Base-by-base conservation (phyloP, 441 rosid genomes). In the Biscutella auriculata region DNA sequence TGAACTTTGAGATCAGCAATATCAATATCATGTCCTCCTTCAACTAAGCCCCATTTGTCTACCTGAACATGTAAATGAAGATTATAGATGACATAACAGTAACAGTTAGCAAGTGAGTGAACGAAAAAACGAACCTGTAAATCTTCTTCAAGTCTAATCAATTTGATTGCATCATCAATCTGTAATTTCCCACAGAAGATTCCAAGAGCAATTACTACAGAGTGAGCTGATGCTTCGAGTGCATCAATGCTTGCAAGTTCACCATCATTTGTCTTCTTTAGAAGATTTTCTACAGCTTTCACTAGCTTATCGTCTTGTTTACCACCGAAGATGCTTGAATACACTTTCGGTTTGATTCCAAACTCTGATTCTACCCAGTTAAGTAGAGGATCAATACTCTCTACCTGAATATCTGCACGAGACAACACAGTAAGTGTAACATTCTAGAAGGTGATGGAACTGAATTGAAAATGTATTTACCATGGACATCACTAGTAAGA, bases 11-110 rank as follows among this genome's bases (percentile, higher is more conserved):
- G 85, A 82, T 90, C 99, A 28, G 99, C 96, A 42, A 94, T 74
- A 74, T 94, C 97, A 39, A 94, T 45, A 63, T 94, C 99, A 12
- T 88, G 99, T 17, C 97, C 97, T 3, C 97, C 99, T 80, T 90
- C 97, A 9, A 90, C 99, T 47, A 94, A 72, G 57, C 99, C 99
- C 97, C 97, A 94, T 60, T 56, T 84, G 62, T 79, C 88, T 60
- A 89, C 93, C 99, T 93, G 76, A 19, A 19, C 23, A 19, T 19
- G 23, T 19, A 19, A 19, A 19, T n/a, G 30, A 28, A 28, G 30
- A 28, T 28, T 7, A 26, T 26, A 28, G 23, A 19, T 19, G 4
- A 2, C 4, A 19, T 4, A 19, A 19, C 23, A 19, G 23, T 19
- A n/a, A n/a, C n/a, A n/a, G 23, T 19, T 19, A 19, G 23, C 23